Base-by-base conservation (phyloP, 1,284 basidiomycete genomes). In the Ceratobasidium sp. region DNA sequence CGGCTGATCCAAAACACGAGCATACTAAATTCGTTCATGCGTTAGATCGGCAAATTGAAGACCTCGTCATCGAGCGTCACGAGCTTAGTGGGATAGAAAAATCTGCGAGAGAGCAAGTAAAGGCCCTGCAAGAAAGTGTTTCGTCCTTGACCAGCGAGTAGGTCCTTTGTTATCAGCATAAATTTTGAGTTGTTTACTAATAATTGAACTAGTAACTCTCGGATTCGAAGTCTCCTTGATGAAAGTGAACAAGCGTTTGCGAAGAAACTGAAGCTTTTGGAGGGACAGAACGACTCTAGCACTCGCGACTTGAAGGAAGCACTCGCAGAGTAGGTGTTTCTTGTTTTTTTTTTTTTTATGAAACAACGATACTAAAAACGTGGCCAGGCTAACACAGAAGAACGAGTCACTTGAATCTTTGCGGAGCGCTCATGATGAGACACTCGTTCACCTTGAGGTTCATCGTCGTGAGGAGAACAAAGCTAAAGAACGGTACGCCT, bases 241-340 rank as follows among this genome's bases (percentile, higher is more conserved):
- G 60, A 74, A n/a, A 74, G 64, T 26, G 71, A 74, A 35, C 1
- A 39, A 15, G 61, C 60, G 20, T 74, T 74, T 20, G 31, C 71
- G n/a, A 35, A 54, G 17, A 64, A 74, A 53, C 47, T 74, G 1
- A 49, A 47, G 31, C n/a, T 11, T 6, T 28, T 74, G 28, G 71
- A 54, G 28, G 71, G 39, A 23, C 58, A 74, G 23, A 63, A 64
- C 20, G 71, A 64, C 28, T 20, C 17, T 13, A 33, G 63, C 17
- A 37, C 65, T 35, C 65, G 33, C 13, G 20, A 45, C 26, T 47
- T 67, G 65, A 31, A 67, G 31, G 35, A 23, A 20, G 65, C 65
- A 37, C 71, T 47, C 26, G 31, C 28, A n/a, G 60, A 61, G 71
- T 64, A 39, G 15, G 71, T 53, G 20, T 51, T 42, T 60, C 13